These are phyloP conservation scores for Populus hybrid DNA, from an alignment of 441 rosid genomes.

Conservation along the genomic window DNA sequence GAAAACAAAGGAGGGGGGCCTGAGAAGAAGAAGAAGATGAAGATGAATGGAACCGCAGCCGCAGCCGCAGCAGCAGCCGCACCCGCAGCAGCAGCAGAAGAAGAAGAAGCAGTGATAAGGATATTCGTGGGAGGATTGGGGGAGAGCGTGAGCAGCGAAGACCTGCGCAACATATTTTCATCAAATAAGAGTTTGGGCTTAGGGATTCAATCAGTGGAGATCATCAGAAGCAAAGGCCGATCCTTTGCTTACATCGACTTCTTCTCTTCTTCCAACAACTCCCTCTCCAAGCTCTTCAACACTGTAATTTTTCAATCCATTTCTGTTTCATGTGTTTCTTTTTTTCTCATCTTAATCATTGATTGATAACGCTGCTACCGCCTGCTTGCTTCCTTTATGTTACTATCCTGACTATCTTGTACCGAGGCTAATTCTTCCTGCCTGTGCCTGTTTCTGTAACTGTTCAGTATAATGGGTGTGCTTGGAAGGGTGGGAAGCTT, in stretches of 20 bases:
- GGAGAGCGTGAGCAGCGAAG: constrained; percentile 57
- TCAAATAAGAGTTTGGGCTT: constrained; percentile 35
- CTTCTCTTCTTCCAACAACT: constrained; percentile 49
- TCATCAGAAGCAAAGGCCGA: constrained; percentile 78
- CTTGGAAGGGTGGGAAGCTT: constrained; percentile 88
- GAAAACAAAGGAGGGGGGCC: too few species aligned
- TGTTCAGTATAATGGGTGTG: constrained; percentile 82
- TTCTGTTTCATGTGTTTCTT: neutral
- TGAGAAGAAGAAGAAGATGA: neutral
- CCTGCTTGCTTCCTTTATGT: neutral
- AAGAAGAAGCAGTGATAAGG: neutral
- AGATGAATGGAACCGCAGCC: neutral
- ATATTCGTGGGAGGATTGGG: constrained; percentile 77
- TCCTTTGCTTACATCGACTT: constrained; percentile 76
- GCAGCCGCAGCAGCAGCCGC: neutral
- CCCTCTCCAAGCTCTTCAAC: constrained; percentile 76
- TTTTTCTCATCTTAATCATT: neutral
- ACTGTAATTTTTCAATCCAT: constrained; percentile 35
- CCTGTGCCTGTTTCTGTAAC: neutral
- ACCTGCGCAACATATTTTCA: constrained; percentile 53
- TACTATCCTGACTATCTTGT: neutral
- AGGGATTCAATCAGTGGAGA: constrained; percentile 42
- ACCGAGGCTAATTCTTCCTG: neutral
- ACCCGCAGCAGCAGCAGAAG: too few species aligned
- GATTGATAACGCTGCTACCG: neutral